Evolutionary conservation across 345 rosid species (phyloP).

Genomic region (Heritiera fomes): DNA sequence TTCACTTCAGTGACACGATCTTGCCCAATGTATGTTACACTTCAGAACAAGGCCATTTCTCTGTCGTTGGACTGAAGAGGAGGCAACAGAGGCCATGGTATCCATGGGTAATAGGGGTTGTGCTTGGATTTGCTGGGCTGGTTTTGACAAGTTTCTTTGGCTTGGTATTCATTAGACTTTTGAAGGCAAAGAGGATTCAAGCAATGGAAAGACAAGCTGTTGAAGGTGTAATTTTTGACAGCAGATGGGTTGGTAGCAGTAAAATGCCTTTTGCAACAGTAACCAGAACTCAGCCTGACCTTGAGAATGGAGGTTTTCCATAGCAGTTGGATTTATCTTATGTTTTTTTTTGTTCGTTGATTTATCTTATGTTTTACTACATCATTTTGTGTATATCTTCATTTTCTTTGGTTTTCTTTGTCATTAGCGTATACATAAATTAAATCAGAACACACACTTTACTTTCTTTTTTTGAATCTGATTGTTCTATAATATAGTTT

Average conservation of each 20-base stretch:
- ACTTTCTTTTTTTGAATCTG: not conserved
- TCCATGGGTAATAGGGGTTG: slow-evolving; percentile 50
- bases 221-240: slow-evolving; percentile 61
- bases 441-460: not conserved
- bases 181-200: slow-evolving; percentile 64
- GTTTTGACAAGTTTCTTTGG: slow-evolving; percentile 38
- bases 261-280: slow-evolving; percentile 81
- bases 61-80: slow-evolving; percentile 47
- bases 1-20: slow-evolving; percentile 43
- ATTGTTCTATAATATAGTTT: not conserved
- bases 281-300: slow-evolving; percentile 71
- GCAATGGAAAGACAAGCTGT: slow-evolving; percentile 74
- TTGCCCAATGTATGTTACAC: slow-evolving; percentile 46
- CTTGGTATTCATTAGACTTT: slow-evolving; percentile 34
- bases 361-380: not conserved
- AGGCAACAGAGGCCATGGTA: slow-evolving; percentile 36
- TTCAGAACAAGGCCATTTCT: slow-evolving; percentile 63
- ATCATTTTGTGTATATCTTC: slow-evolving; percentile 7
- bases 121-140: slow-evolving; percentile 44
- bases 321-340: not conserved
- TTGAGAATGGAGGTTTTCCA: slow-evolving; percentile 45
- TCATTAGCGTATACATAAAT: not conserved
- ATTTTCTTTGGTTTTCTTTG: not conserved
- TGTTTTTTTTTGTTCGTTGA: not conserved
- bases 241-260: slow-evolving; percentile 63